Base-by-base conservation (phyloP, 441 rosid genomes). In the Populus hybrid region DNA sequence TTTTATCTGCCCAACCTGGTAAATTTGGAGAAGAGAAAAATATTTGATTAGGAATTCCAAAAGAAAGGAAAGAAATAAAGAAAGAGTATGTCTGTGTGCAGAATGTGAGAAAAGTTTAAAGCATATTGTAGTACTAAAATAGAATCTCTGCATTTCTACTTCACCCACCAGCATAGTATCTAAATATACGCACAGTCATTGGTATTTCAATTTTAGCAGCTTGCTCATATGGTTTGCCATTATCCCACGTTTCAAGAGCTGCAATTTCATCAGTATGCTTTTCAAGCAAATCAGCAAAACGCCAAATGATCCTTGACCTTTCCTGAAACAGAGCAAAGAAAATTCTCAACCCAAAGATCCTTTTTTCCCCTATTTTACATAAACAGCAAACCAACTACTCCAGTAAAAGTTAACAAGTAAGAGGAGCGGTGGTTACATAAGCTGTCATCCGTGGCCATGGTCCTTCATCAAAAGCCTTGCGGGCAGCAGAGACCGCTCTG, bases 221-320 rank as follows among this genome's bases (percentile, higher is more conserved):
- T 79, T 95, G 99, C 79, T 89, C 90, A 79, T 82, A 88, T 71
- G 94, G 88, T 82, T 95, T 95, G 79, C 99, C 99, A 82, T 89
- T 92, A 82, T 95, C 89, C 98, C 98, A 95, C 46, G 97, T 82
- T 87, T 94, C 97, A 10, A 92, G 84, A 57, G 94, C 82, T 1
- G 98, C 98, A 11, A 95, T 83, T 81, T 95, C 95, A 35, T 92
- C 94, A 35, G 78, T 89, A 75, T 95, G 94, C 85, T 90, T 91
- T 83, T 95, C 98, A n/a, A 94, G 82, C 87, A 91, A 89, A 85
- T 92, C 97, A 2, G 97, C 98, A 40, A 89, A 90, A 11, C 87
- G 90, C 84, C 91, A 78, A 84, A 96, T 64, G 73, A 94, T 81
- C 83, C 80, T 79, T 23, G 95, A 91, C 79, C 99, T 87, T 84